Evolutionary conservation across 352 stramenopile species (phyloP).

Genomic region (Saprolegnia parasitica): DNA sequence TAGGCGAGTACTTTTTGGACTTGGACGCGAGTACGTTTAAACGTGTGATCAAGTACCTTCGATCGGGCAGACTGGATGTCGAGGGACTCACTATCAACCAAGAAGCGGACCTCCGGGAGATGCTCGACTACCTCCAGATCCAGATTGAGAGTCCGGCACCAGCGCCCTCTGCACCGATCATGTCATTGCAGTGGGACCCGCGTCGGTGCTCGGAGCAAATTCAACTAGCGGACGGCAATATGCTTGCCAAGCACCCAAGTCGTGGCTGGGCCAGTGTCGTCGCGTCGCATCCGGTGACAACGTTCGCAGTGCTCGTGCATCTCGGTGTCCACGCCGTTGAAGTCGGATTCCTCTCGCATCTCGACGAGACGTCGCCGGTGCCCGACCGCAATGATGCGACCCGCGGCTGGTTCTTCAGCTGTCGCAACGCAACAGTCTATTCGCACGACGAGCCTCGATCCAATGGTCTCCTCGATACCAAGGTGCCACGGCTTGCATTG

Average conservation of each 20-base stretch:
- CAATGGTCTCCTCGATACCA: too few relatives aligned
- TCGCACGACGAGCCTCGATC: too few relatives aligned
- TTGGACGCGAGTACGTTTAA: conserved; percentile 12
- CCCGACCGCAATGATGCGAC: too few relatives aligned
- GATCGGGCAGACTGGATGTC: background rate
- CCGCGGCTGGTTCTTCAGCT: too few relatives aligned
- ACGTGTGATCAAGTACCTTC: conserved; percentile 15
- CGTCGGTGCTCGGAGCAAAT: too few relatives aligned
- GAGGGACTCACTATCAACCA: conserved; percentile 1
- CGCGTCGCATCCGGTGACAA: background rate
- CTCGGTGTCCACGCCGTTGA: background rate
- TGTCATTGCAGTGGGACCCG: background rate
- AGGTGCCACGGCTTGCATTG: too few relatives aligned
- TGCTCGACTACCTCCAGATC: conserved; percentile 16
- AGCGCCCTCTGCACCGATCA: background rate
- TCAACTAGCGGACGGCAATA: background rate
- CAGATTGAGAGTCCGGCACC: background rate
- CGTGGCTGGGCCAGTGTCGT: background rate
- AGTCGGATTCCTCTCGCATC: background rate
- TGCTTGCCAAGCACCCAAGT: background rate
- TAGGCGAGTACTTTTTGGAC: conserved; percentile 30
- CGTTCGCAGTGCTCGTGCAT: background rate
- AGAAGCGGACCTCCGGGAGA: background rate
- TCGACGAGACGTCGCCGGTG: background rate
- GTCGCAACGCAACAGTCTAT: too few relatives aligned